Conservation (phyloP, 129 eudicot species). For the Centella asiatica region DNA sequence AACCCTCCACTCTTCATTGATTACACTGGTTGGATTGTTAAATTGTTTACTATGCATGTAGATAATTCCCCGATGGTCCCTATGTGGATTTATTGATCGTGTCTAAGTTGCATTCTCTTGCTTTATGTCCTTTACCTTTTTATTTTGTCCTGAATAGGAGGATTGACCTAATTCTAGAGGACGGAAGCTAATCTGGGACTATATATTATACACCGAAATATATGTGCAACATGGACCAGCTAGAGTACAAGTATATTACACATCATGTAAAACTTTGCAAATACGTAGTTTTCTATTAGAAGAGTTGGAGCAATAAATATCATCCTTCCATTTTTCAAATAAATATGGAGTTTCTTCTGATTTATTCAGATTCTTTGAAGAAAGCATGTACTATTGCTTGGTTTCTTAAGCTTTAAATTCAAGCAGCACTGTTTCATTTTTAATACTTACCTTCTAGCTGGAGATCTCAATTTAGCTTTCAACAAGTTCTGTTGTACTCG, state of each 20-base stretch:
- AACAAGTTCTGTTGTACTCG: background rate
- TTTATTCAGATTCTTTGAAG: background rate
- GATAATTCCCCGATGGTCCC: background rate
- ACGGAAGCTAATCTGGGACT: background rate
- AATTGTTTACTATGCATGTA: constrained; percentile 2
- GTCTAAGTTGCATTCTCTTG: background rate
- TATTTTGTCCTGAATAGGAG: background rate
- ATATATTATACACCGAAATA: background rate
- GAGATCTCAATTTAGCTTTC: background rate
- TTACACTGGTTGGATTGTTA: background rate
- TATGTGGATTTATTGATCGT: background rate
- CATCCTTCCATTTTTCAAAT: background rate
- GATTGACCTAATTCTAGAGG: background rate
- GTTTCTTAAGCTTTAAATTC: background rate
- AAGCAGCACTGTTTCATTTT: background rate
- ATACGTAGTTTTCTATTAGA: no score
- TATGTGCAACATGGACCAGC: background rate
- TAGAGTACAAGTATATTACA: background rate
- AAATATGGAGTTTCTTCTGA: background rate
- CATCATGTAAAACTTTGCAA: background rate
- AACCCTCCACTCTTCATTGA: background rate
- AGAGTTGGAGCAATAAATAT: background rate
- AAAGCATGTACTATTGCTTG: background rate
- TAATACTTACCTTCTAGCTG: background rate
- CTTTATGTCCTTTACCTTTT: background rate